Percentiles rank a stretch among this genome's conserved stretches.
Conservation (phyloP, 192 early-diverging fungal genomes). For the Linnemannia elongata region DNA sequence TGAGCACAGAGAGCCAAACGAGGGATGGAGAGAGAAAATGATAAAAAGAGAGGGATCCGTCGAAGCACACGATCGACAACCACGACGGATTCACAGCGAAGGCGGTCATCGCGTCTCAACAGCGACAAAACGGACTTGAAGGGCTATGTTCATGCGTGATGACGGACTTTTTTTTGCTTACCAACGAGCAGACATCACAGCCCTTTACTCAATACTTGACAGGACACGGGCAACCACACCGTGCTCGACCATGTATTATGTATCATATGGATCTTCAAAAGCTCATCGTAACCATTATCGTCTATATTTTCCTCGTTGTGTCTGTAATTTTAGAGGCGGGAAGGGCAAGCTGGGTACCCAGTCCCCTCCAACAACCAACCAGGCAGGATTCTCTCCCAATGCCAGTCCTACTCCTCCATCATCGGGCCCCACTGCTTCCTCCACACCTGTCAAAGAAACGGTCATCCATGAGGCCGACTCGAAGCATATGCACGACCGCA, state of each 20-base stretch:
- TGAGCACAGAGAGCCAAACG: neutral
- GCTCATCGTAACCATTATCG: neutral
- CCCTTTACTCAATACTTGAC: too few species aligned
- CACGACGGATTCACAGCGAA: too few species aligned
- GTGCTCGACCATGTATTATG: too few species aligned
- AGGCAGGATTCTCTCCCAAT: conserved; percentile 4
- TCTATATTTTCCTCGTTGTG: neutral
- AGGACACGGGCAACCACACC: too few species aligned
- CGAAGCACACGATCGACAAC: too few species aligned
- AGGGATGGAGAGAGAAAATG: neutral
- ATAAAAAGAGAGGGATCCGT: too few species aligned
- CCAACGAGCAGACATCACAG: neutral
- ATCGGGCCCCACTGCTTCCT: neutral
- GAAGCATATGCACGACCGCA: conserved; percentile 72
- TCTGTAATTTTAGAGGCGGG: conserved; percentile 21
- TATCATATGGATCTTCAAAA: neutral
- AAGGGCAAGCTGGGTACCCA: conserved; percentile 42
- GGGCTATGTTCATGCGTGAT: neutral
- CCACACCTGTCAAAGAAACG: conserved; percentile 26
- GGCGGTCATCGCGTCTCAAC: too few species aligned
- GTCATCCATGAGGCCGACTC: conserved; percentile 42
- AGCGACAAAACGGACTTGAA: neutral
- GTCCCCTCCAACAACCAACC: conserved; percentile 23
- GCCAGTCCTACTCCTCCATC: neutral
- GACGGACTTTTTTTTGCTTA: too few species aligned